phyloP scores from a whole-genome alignment of 108 stramenopile species.

The Nitzschia palea region DNA sequence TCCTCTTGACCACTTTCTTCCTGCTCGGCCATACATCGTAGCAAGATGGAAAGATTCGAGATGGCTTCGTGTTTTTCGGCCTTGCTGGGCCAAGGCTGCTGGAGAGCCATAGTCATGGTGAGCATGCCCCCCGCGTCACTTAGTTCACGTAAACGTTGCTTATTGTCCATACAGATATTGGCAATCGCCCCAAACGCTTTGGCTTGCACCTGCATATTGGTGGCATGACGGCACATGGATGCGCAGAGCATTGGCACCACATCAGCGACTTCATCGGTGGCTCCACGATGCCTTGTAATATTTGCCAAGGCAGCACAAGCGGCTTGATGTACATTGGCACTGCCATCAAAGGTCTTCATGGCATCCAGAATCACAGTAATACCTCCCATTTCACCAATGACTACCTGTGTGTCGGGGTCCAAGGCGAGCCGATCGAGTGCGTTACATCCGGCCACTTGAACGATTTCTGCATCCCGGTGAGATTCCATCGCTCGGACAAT shows the following conservation, averaged over 20 bases:
- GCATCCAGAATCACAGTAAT: slow-evolving; percentile 51
- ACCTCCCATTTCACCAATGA: slow-evolving; percentile 47
- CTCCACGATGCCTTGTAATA: slow-evolving; percentile 31
- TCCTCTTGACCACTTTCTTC: slow-evolving; percentile 7
- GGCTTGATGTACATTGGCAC: slow-evolving; percentile 49
- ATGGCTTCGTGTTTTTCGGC: slow-evolving; percentile 40
- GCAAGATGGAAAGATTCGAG: slow-evolving; percentile 29
- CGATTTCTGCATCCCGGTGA: slow-evolving; percentile 7
- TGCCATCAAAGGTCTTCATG: slow-evolving; percentile 45
- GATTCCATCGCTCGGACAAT: slow-evolving; percentile 43
- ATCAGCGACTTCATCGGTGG: slow-evolving; percentile 39
- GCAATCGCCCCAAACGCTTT: slow-evolving; percentile 58
- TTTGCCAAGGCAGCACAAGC: slow-evolving; percentile 63
- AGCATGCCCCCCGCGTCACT: slow-evolving; percentile 38
- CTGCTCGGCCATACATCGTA: slow-evolving; percentile 29
- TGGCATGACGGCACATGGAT: slow-evolving; percentile 49
- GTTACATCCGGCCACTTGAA: slow-evolving; percentile 35
- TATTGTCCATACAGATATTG: slow-evolving; percentile 51
- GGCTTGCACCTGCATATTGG: slow-evolving; percentile 50
- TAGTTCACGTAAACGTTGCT: slow-evolving; percentile 33
- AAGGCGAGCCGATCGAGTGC: slow-evolving; percentile 40
- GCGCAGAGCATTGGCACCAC: slow-evolving; percentile 40
- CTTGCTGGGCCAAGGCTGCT: slow-evolving; percentile 41
- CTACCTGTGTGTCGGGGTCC: slow-evolving; percentile 41
- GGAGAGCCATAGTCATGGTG: slow-evolving; percentile 43